Percentiles rank a stretch among this genome's conserved stretches.
Evolutionary conservation across 1,284 basidiomycete genomes (phyloP).

Genomic region (Somion occarium): DNA sequence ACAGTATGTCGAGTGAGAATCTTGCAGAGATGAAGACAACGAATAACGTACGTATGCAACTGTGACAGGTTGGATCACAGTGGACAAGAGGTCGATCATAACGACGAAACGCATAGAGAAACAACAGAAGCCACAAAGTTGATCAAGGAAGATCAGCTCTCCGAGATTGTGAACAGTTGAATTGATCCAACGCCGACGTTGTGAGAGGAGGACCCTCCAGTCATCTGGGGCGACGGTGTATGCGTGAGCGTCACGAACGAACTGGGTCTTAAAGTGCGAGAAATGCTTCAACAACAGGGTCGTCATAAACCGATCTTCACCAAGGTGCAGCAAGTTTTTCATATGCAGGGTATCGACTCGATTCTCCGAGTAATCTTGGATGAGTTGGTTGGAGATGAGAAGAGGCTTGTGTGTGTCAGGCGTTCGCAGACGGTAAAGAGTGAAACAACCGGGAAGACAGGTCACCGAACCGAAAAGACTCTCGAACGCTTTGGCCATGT

Average conservation of each 20-base stretch:
- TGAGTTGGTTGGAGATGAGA: conserved; percentile 84
- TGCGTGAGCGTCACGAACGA: conserved; percentile 90
- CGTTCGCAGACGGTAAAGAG: conserved; percentile 88
- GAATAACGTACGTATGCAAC: conserved; percentile 80
- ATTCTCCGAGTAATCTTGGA: conserved; percentile 93
- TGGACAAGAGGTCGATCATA: conserved; percentile 90
- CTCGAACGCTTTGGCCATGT: conserved; percentile 98
- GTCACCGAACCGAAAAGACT: conserved; percentile 96
- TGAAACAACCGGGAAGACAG: conserved; percentile 97
- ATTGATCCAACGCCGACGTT: conserved; percentile 99
- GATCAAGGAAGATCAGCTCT: conserved; percentile 88
- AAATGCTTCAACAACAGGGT: conserved; percentile 95
- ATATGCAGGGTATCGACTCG: conserved; percentile 96
- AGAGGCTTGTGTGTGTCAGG: conserved; percentile 91
- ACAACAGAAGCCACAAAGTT: conserved; percentile 95
- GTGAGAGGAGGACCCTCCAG: conserved; percentile 93
- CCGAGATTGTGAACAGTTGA: conserved; percentile 97
- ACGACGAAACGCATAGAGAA: conserved; percentile 99
- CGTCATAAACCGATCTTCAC: conserved; percentile 98
- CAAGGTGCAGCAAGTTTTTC: conserved; percentile 95
- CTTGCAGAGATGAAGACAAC: not conserved
- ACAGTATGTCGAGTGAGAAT: conserved; percentile 12
- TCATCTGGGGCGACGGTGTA: conserved; percentile 90
- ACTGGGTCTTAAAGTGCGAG: conserved; percentile 90
- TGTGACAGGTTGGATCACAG: conserved; percentile 86